Conservation (phyloP, 1,284 basidiomycete species). For the Rhodofomes roseus region DNA sequence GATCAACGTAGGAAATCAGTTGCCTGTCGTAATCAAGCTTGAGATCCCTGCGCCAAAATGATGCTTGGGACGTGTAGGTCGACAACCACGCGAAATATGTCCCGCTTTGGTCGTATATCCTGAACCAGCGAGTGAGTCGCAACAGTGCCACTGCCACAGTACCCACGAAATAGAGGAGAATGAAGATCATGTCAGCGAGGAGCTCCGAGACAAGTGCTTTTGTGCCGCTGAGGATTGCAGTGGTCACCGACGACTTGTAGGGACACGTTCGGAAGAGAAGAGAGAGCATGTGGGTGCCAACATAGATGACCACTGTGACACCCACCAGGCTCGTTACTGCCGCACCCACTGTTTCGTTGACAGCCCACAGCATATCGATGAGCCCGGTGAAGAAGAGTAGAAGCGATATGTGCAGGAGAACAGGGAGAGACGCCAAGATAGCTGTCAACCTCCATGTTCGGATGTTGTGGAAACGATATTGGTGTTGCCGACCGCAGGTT, state of each 20-base stretch:
- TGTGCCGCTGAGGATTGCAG: background rate
- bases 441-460: conserved; percentile 5
- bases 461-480: conserved; percentile 10
- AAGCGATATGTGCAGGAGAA: conserved; percentile 11
- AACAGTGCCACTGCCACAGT: too few relatives aligned
- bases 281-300: conserved; percentile 6
- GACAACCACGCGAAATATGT: too few relatives aligned
- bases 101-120: too few relatives aligned
- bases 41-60: too few relatives aligned
- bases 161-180: too few relatives aligned
- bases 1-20: background rate
- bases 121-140: too few relatives aligned
- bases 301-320: conserved; percentile 1
- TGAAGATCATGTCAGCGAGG: background rate
- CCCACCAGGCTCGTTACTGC: conserved; percentile 4
- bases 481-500: conserved; percentile 6
- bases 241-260: conserved; percentile 9
- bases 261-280: conserved; percentile 10
- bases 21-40: too few relatives aligned
- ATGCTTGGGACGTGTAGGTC: too few relatives aligned
- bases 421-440: conserved; percentile 6
- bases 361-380: conserved; percentile 10
- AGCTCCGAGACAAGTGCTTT: background rate
- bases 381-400: conserved; percentile 14
- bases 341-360: conserved; percentile 1